A percentile compares a stretch with the other conserved stretches of the same genome.
These are phyloP conservation scores for Canna indica DNA, from an alignment of 176 grass and related monocot species.

Conservation along the genomic window DNA sequence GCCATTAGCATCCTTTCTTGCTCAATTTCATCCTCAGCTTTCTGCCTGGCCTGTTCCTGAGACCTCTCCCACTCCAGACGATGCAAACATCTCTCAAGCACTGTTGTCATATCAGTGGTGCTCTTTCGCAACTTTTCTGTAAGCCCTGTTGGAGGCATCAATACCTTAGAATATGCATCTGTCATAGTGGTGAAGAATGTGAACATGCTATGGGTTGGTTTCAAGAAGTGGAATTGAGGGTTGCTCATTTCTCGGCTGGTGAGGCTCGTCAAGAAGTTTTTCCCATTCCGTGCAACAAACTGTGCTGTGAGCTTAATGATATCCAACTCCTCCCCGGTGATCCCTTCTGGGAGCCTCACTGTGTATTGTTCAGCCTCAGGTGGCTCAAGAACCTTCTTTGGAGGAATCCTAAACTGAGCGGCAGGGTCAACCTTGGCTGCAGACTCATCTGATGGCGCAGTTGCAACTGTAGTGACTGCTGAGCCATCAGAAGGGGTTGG, in stretches of 20 bases:
- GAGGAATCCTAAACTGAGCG: constrained; percentile 46
- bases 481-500: constrained; percentile 11
- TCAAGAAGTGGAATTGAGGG: constrained; percentile 83
- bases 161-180: constrained; percentile 71
- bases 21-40: constrained; percentile 87
- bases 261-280: constrained; percentile 57
- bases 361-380: constrained; percentile 80
- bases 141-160: constrained; percentile 33
- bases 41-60: constrained; percentile 82
- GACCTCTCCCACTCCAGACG: constrained; percentile 83
- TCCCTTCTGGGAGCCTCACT: constrained; percentile 64
- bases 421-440: constrained; percentile 38
- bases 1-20: constrained; percentile 82
- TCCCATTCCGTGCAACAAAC: constrained; percentile 84
- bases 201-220: constrained; percentile 90
- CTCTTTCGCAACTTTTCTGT: constrained; percentile 44
- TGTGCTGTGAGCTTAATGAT: constrained; percentile 94
- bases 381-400: constrained; percentile 64
- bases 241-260: constrained; percentile 47
- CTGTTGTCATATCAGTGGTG: constrained; percentile 37
- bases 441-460: background rate
- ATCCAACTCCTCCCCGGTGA: constrained; percentile 80
- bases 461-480: constrained; percentile 1
- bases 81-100: constrained; percentile 80
- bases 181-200: constrained; percentile 74